Conservation (phyloP, 164 flowering plant genomes). For the Platanus orientalis region DNA sequence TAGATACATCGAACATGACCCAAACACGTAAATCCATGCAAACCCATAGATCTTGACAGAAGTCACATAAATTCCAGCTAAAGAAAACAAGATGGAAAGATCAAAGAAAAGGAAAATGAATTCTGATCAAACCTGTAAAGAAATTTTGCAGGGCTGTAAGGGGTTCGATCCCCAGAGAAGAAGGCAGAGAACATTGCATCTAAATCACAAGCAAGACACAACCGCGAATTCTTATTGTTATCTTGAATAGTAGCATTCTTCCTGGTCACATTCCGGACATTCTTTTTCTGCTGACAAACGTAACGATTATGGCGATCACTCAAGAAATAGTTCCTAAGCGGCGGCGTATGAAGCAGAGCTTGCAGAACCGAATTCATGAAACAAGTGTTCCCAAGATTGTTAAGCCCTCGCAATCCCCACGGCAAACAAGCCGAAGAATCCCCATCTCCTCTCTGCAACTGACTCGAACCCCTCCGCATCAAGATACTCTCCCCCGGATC, state of each 20-base stretch:
- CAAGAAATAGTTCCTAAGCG: constrained; percentile 75
- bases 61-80: not conserved
- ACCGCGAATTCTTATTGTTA: constrained; percentile 11
- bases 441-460: constrained; percentile 20
- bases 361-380: constrained; percentile 95
- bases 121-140: constrained; percentile 53
- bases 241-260: not conserved
- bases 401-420: constrained; percentile 74
- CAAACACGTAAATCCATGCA: not conserved
- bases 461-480: constrained; percentile 38
- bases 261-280: constrained; percentile 3
- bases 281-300: constrained; percentile 51
- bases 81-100: not conserved
- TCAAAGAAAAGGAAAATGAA: not conserved
- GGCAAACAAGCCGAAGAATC: constrained; percentile 27
- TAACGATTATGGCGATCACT: constrained; percentile 74
- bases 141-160: constrained; percentile 84
- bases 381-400: constrained; percentile 86
- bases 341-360: constrained; percentile 88
- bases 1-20: not conserved
- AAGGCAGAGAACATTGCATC: constrained; percentile 73
- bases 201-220: constrained; percentile 81
- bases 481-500: constrained; percentile 42
- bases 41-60: not conserved
- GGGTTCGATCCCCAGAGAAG: constrained; percentile 66